These are phyloP conservation scores for Cutaneotrichosporon spelunceum DNA, from an alignment of 1,284 basidiomycete genomes.

Conservation along the genomic window DNA sequence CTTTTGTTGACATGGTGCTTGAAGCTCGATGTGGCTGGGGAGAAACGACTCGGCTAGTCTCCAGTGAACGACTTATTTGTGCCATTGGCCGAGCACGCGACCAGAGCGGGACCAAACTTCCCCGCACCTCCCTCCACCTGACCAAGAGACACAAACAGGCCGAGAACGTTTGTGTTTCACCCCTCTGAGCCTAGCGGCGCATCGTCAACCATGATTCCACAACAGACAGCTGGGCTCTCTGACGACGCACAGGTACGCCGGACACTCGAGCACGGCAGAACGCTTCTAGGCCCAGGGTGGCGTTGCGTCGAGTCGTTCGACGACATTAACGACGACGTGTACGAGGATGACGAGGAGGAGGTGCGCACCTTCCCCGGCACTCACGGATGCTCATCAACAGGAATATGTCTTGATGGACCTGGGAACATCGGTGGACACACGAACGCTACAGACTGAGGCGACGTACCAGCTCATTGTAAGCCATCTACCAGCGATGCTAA, in stretches of 20 bases:
- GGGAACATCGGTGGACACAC: slow-evolving; percentile 36
- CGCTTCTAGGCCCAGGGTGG: slow-evolving; percentile 41
- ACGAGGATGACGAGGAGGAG: slow-evolving; percentile 42
- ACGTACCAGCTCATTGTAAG: slow-evolving; percentile 46
- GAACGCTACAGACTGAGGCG: slow-evolving; percentile 34
- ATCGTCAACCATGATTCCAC: background rate
- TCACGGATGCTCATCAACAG: slow-evolving; percentile 2
- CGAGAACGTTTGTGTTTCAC: background rate
- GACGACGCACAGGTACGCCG: slow-evolving; percentile 15
- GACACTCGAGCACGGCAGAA: slow-evolving; percentile 20
- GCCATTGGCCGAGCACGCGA: background rate
- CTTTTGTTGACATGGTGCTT: slow-evolving; percentile 25
- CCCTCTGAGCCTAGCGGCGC: background rate
- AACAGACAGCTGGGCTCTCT: background rate
- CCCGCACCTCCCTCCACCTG: slow-evolving; percentile 1
- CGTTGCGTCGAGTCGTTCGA: slow-evolving; percentile 39
- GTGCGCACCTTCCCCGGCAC: background rate
- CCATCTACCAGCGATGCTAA: background rate
- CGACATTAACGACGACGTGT: slow-evolving; percentile 40
- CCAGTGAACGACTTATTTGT: background rate
- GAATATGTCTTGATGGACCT: slow-evolving; percentile 45
- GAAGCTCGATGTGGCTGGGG: background rate
- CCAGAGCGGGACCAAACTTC: slow-evolving; percentile 3
- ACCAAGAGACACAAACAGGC: background rate
- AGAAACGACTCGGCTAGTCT: background rate